phyloP scores from a whole-genome alignment of 306 rosid species.

The Canavalia ensiformis region DNA sequence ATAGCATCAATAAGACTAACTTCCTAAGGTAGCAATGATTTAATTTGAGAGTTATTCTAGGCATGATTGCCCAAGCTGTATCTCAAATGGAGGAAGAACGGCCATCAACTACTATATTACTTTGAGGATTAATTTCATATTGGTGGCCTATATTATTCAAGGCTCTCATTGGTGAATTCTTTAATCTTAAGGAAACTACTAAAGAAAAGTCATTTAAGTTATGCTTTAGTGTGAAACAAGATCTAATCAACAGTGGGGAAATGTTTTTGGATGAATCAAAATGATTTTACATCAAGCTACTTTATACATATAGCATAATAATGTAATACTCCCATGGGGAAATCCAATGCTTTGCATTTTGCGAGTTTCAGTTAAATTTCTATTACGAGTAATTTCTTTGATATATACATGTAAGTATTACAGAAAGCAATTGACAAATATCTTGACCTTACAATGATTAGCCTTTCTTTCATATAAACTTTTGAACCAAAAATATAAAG shows the following conservation, averaged over 20 bases:
- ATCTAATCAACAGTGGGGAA: background rate
- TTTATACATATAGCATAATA: background rate
- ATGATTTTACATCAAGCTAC: background rate
- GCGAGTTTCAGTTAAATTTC: too few relatives aligned
- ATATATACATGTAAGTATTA: too few relatives aligned
- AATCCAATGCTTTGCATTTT: too few relatives aligned
- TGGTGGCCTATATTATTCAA: slow-evolving; percentile 36
- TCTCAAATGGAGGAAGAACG: slow-evolving; percentile 17
- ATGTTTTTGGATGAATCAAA: background rate
- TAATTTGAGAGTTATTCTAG: background rate
- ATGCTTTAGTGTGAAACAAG: background rate
- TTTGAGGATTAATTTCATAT: slow-evolving; percentile 28
- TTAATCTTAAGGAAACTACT: too few relatives aligned
- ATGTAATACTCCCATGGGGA: background rate
- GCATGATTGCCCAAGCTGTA: background rate
- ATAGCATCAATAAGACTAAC: too few relatives aligned
- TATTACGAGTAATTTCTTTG: too few relatives aligned
- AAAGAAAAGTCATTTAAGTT: background rate
- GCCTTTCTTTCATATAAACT: too few relatives aligned
- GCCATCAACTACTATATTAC: background rate
- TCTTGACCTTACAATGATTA: too few relatives aligned
- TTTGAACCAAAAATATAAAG: too few relatives aligned
- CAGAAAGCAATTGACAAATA: too few relatives aligned
- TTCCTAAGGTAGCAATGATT: background rate
- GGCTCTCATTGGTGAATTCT: slow-evolving; percentile 5